Conservation (phyloP, 495 filamentous ascomycete genomes). For the Thozetella sp. region DNA sequence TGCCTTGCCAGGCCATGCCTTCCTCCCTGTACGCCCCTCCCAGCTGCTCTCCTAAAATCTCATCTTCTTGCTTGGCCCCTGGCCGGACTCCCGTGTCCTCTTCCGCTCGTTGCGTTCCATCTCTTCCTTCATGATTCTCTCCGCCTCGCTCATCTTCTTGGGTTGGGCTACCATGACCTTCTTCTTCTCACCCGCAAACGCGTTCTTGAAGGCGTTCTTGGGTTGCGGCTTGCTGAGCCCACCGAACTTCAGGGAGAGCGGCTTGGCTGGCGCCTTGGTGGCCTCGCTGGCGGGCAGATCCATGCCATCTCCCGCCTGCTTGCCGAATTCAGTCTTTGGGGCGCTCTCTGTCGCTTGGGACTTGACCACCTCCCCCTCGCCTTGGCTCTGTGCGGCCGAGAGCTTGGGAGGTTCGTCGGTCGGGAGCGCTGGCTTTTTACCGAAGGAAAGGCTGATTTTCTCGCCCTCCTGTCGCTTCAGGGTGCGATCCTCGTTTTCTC, state of each 20-base stretch:
- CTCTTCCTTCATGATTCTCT: slow-evolving; percentile 88
- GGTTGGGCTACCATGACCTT: slow-evolving; percentile 59
- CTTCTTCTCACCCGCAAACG: slow-evolving; percentile 56
- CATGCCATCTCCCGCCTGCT: slow-evolving; percentile 10
- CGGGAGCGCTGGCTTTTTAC: slow-evolving; percentile 36
- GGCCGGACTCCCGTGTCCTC: slow-evolving; percentile 46
- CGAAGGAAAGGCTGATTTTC: slow-evolving; percentile 81
- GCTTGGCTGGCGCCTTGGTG: slow-evolving; percentile 24
- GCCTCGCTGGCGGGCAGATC: slow-evolving; percentile 3
- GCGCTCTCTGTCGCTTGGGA: slow-evolving; percentile 6
- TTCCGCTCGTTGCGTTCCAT: slow-evolving; percentile 79
- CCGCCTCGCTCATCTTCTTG: slow-evolving; percentile 86
- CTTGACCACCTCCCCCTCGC: not conserved
- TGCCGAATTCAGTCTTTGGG: slow-evolving; percentile 4
- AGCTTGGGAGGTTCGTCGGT: slow-evolving; percentile 20
- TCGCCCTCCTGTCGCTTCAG: slow-evolving; percentile 75
- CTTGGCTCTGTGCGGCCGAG: too few species aligned
- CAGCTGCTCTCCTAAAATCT: slow-evolving; percentile 20
- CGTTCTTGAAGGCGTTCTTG: slow-evolving; percentile 87
- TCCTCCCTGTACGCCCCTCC: too few species aligned
- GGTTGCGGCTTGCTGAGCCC: slow-evolving; percentile 51
- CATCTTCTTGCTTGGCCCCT: slow-evolving; percentile 39
- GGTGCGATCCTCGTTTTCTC: slow-evolving; percentile 47
- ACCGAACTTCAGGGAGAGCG: slow-evolving; percentile 60
- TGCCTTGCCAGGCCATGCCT: too few species aligned